A percentile compares a stretch with the other conserved stretches of the same genome.
Conservation (phyloP, 2,329 filamentous ascomycete genomes). For the Colletotrichum phormii region DNA sequence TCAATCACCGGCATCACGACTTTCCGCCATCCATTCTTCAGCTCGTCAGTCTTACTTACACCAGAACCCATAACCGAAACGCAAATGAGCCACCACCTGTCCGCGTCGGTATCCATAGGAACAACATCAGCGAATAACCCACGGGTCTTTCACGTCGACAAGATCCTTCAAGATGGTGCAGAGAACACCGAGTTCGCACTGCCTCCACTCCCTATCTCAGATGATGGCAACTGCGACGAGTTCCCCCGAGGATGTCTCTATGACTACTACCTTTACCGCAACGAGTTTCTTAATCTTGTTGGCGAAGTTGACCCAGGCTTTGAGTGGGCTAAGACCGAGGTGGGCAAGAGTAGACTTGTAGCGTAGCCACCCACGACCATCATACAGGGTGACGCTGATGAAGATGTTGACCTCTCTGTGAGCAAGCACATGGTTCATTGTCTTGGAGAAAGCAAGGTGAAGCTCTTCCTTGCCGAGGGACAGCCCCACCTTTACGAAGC, state of each 20-base stretch:
- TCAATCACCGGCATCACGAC: slow-evolving; percentile 50
- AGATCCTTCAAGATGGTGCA: slow-evolving; percentile 42
- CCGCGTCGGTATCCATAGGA: slow-evolving; percentile 42
- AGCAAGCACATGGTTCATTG: slow-evolving; percentile 42
- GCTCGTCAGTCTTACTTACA: slow-evolving; percentile 45
- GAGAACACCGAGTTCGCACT: slow-evolving; percentile 38
- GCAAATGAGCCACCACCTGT: slow-evolving; percentile 41
- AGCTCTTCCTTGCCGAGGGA: slow-evolving; percentile 42
- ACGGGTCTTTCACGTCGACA: slow-evolving; percentile 41
- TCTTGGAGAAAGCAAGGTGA: slow-evolving; percentile 43
- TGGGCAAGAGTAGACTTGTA: slow-evolving; percentile 26
- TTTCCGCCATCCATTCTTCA: slow-evolving; percentile 50
- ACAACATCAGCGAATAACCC: slow-evolving; percentile 35
- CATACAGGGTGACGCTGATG: slow-evolving; percentile 47
- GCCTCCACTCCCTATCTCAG: neutral
- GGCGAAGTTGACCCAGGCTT: slow-evolving; percentile 46
- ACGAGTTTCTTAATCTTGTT: slow-evolving; percentile 43
- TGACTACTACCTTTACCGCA: slow-evolving; percentile 48
- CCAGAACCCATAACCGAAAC: slow-evolving; percentile 42
- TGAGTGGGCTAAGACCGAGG: slow-evolving; percentile 42
- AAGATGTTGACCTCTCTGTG: slow-evolving; percentile 44
- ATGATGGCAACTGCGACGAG: slow-evolving; percentile 2
- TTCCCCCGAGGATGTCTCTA: slow-evolving; percentile 43
- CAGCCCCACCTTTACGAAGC: slow-evolving; percentile 46
- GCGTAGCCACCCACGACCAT: slow-evolving; percentile 49